Base-by-base conservation (phyloP, 2,329 filamentous ascomycete genomes). In the Didymella lethalis region DNA sequence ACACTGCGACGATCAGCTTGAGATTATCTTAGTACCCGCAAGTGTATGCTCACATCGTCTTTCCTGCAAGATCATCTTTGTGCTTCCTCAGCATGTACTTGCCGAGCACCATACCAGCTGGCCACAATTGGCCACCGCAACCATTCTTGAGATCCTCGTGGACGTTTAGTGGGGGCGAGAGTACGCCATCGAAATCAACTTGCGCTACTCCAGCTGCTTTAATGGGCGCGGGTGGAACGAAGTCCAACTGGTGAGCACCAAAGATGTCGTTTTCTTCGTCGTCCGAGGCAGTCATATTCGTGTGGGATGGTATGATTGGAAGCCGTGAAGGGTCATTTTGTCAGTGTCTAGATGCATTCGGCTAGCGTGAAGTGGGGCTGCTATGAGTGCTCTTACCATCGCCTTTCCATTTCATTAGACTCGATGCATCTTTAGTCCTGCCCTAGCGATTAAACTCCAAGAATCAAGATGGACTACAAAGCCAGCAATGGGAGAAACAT, bases 121-220 rank as follows among this genome's bases (percentile, higher is more conserved):
- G 94, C 95, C 95, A 98, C 11, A 96, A 84, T 78, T 96, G 91
- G 2, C 95, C 95, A 48, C 95, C 95, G 77, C 95, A 98, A 61
- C 95, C 95, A 63, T 91, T 87, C 57, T 86, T 87, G 47, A 97
- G 84, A 77, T 98, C 93, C 77, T 97, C 93, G 70, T 91, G 90
- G 16, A 98, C 85, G 60, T 85, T 83, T 61, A 98, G 83, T 44
- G 90, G 88, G 47, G 85, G 80, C 20, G 82, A 78, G 32, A 97
- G 83, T 51, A 95, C 84, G 38, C 91, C 90, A 63, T 90, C 89
- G 72, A 98, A 95, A 34, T 84, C 81, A 18, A 87, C 74, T 25
- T 71, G 72, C 4, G 81, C 83, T n/a, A 82, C 82, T 2, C 79
- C 79, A 16, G 85, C 82, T 32, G 79, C 52, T 66, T 86, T 86